Percentiles rank a stretch among this genome's conserved stretches.
Evolutionary conservation across 257 asterid genomes (phyloP).

Genomic region (Salvia hispanica): DNA sequence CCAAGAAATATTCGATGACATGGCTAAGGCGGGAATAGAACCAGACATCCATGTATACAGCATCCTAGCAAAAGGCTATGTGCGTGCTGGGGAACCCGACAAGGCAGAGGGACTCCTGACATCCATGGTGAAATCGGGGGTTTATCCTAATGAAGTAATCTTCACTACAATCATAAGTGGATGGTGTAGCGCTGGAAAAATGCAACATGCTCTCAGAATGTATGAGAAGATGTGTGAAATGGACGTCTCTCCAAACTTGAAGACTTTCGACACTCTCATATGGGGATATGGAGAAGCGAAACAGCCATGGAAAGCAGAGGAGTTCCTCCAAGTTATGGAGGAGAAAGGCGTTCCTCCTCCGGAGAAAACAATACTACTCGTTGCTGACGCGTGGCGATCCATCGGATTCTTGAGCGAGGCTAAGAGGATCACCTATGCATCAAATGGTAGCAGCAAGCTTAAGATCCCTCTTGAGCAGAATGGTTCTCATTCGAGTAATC

Average conservation of each 20-base stretch:
- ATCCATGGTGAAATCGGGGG: constrained; percentile 51
- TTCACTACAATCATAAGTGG: constrained; percentile 96
- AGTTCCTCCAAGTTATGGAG: constrained; percentile 67
- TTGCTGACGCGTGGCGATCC: constrained; percentile 88
- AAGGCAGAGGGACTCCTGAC: constrained; percentile 68
- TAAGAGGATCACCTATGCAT: constrained; percentile 43
- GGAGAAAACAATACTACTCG: constrained; percentile 66
- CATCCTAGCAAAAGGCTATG: constrained; percentile 95
- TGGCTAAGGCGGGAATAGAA: constrained; percentile 69
- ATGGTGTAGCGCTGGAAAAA: constrained; percentile 86
- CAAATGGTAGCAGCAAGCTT: constrained; percentile 14
- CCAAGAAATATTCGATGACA: constrained; percentile 71
- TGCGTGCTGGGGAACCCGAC: constrained; percentile 75
- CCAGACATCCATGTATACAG: constrained; percentile 81
- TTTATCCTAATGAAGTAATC: constrained; percentile 76
- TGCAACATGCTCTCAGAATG: constrained; percentile 64
- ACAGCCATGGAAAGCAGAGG: constrained; percentile 89
- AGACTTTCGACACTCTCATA: constrained; percentile 82
- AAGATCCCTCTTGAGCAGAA: constrained; percentile 28
- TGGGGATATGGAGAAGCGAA: constrained; percentile 97
- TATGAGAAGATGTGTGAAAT: constrained; percentile 61
- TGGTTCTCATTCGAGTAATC: constrained; percentile 37
- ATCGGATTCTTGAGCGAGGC: constrained; percentile 72
- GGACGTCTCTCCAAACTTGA: constrained; percentile 71
- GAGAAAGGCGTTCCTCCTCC: constrained; percentile 53